Evolutionary conservation across 2,329 filamentous ascomycete species (phyloP).

Genomic region (Orbilia brochopaga): DNA sequence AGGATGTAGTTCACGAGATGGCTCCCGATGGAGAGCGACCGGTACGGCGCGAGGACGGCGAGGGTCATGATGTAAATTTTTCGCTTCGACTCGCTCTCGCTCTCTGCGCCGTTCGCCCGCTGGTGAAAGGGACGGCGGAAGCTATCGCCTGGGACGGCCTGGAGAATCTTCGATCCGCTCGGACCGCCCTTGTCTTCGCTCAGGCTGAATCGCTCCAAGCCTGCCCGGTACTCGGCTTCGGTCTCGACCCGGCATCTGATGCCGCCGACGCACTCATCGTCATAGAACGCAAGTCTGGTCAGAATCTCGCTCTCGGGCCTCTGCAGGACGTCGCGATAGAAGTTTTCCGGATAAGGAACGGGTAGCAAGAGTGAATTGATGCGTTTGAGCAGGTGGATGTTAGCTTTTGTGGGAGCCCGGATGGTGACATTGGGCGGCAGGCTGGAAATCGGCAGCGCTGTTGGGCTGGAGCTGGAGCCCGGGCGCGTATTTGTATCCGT

Average conservation of each 20-base stretch:
- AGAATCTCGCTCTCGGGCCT: constrained; percentile 57
- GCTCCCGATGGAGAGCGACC: constrained; percentile 66
- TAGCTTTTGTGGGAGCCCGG: constrained; percentile 62
- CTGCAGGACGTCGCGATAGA: constrained; percentile 66
- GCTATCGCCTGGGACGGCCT: constrained; percentile 49
- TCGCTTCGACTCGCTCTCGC: constrained; percentile 32
- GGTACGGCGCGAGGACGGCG: constrained; percentile 69
- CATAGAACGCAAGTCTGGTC: constrained; percentile 54
- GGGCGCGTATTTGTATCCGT: too few relatives aligned
- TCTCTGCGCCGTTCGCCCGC: neutral
- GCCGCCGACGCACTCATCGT: constrained; percentile 62
- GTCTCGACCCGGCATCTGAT: constrained; percentile 69
- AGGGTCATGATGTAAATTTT: constrained; percentile 71
- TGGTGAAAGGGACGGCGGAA: neutral
- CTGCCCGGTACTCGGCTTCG: constrained; percentile 59
- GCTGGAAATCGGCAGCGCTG: constrained; percentile 25
- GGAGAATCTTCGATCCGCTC: constrained; percentile 57
- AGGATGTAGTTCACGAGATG: constrained; percentile 65
- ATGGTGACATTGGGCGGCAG: constrained; percentile 58
- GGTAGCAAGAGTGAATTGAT: constrained; percentile 71
- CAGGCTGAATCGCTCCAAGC: constrained; percentile 14
- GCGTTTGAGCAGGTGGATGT: constrained; percentile 67
- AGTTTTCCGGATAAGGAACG: constrained; percentile 69
- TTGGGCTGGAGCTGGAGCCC: constrained; percentile 2
- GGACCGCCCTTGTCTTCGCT: neutral